Conservation (phyloP, 2,329 filamentous ascomycete genomes). For the Talaromyces albobiverticillius region DNA sequence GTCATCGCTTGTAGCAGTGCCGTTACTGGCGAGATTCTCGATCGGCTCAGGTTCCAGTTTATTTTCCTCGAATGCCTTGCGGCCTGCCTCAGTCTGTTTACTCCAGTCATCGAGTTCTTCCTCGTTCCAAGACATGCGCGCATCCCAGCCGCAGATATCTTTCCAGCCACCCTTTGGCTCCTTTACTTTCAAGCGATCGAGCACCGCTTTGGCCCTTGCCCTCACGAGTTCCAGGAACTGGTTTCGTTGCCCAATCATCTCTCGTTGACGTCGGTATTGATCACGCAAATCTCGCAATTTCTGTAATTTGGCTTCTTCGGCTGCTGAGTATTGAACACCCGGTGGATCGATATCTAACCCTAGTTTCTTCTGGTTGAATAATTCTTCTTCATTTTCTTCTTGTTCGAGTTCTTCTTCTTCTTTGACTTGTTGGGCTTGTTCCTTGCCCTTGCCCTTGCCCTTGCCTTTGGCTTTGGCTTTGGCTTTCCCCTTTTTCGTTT, state of each 20-base stretch:
- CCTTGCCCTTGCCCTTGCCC: not conserved
- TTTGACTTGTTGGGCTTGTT: not conserved
- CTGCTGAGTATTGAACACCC: slow-evolving; percentile 32
- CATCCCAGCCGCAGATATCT: slow-evolving; percentile 49
- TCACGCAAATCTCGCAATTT: slow-evolving; percentile 34
- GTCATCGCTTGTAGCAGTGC: slow-evolving; percentile 28
- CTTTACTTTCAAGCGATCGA: slow-evolving; percentile 43
- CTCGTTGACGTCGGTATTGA: slow-evolving; percentile 33
- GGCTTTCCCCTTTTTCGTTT: not conserved
- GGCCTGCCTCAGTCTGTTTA: slow-evolving; percentile 31
- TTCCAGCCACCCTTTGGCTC: slow-evolving; percentile 47
- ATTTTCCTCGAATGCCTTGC: slow-evolving; percentile 38
- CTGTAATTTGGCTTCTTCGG: slow-evolving; percentile 38
- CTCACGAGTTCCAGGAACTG: slow-evolving; percentile 42
- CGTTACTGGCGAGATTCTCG: not conserved
- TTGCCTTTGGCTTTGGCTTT: not conserved
- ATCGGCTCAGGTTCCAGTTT: slow-evolving; percentile 29
- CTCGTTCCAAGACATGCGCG: slow-evolving; percentile 46
- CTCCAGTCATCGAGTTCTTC: slow-evolving; percentile 49
- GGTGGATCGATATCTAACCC: slow-evolving; percentile 28
- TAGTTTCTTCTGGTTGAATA: slow-evolving; percentile 21
- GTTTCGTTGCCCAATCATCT: slow-evolving; percentile 42
- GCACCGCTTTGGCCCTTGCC: slow-evolving; percentile 38
- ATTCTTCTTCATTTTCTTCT: slow-evolving; percentile 8
- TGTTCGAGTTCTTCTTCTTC: not conserved